Evolutionary conservation across 73 alveolate species (phyloP), one percentile per base, ranked within the genome.

Genomic region (Loxodes magnus): DNA sequence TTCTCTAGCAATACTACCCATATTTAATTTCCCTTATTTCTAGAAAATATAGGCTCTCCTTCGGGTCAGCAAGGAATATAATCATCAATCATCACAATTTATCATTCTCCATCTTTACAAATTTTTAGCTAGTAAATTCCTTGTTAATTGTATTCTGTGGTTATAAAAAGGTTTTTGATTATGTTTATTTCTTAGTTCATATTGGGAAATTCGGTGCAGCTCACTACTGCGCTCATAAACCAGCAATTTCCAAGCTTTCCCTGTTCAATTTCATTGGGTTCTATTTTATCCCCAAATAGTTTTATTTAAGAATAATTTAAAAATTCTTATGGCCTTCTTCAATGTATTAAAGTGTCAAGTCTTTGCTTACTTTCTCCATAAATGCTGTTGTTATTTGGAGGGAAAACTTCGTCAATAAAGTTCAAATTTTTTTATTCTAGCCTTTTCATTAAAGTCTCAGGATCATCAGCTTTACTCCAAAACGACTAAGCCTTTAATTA

Each of bases 161-260:
- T n/a, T n/a, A n/a, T n/a, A n/a, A n/a, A n/a, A n/a, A n/a, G n/a
- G 35, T 31, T 59, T 35, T 27, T 72, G n/a, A n/a, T n/a, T n/a
- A n/a, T n/a, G n/a, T n/a, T n/a, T 71, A 64, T 71, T 64, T 17
- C 87, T 87, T 31, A 39, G 62, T 44, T 78, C 74, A 55, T 64
- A 50, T 34, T 58, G 67, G 94, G 89, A 43, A 49, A 39, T 62
- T 81, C 94, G 23, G 95, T 88, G 14, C 76, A 43, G 12, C 88
- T 71, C 10, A 85, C 79, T 9, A 82, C 44, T 15, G 95, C 72
- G 36, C 85, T 59, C 71, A 82, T 48, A 46, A 82, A 65, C 77
- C 87, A 82, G 74, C 95, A 82, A 56, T 82, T 73, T 17, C 95
- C 95, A 2, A 82, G 61, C n/a, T 64, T 67, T 0, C 95, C 95